A percentile compares a stretch with the other conserved stretches of the same genome.
Evolutionary conservation across 2,329 filamentous ascomycete genomes (phyloP).

Genomic region (Calonectria pseudoturangicola): DNA sequence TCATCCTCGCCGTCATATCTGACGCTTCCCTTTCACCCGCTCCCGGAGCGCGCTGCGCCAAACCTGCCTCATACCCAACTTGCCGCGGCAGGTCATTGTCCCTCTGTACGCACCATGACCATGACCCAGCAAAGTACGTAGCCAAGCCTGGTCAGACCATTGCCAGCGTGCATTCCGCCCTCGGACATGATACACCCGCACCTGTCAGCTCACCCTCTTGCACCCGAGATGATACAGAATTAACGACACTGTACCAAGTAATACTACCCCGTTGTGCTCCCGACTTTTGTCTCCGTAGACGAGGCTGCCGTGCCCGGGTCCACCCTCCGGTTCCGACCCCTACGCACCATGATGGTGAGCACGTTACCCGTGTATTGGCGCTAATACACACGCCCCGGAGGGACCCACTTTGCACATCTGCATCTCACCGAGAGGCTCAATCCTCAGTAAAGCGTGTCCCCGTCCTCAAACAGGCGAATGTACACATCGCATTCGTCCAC

Average conservation of each 20-base stretch:
- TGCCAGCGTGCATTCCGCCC: constrained; percentile 22
- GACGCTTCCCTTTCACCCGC: constrained; percentile 14
- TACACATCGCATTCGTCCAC: constrained; percentile 28
- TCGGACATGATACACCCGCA: constrained; percentile 9
- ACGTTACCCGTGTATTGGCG: constrained; percentile 15
- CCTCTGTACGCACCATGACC: constrained; percentile 21
- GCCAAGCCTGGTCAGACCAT: constrained; percentile 35
- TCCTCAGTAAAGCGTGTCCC: constrained; percentile 42
- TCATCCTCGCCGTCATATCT: constrained; percentile 2
- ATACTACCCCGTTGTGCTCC: constrained; percentile 5
- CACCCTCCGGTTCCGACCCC: constrained; percentile 10
- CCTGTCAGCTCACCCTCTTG: constrained; percentile 6
- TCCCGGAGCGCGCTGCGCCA: constrained; percentile 2
- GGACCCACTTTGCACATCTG: constrained; percentile 33
- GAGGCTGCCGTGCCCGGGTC: constrained; percentile 13
- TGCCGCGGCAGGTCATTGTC: not conserved
- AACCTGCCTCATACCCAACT: constrained; percentile 3
- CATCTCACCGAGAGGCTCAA: constrained; percentile 36
- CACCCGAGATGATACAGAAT: not conserved
- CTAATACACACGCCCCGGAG: constrained; percentile 21
- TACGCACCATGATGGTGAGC: not conserved
- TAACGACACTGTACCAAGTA: not conserved
- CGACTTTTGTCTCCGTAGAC: constrained; percentile 24
- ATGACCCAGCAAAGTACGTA: constrained; percentile 30
- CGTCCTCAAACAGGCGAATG: constrained; percentile 31